These are phyloP conservation scores for Volvox carteri DNA, from an alignment of 163 green algal genomes.

Conservation along the genomic window DNA sequence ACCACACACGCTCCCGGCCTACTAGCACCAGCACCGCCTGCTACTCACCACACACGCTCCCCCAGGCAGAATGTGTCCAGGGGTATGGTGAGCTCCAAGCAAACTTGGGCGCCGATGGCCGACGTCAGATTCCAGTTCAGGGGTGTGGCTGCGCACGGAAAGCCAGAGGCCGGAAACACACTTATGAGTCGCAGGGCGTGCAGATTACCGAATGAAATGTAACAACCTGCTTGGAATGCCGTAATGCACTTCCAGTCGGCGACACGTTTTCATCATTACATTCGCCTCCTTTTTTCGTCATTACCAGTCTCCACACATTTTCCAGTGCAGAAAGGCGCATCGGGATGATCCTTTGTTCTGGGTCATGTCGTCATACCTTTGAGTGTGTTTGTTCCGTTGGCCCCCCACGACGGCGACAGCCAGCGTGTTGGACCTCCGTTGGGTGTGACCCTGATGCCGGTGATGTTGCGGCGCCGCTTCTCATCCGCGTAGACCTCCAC, in stretches of 20 bases:
- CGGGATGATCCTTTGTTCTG: neutral
- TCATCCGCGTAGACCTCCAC: neutral
- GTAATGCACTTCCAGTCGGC: neutral
- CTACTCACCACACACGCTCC: neutral
- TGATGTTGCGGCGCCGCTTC: conserved; percentile 5
- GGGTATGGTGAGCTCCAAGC: neutral
- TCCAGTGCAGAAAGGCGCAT: neutral
- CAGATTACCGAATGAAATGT: neutral
- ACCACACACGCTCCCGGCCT: neutral
- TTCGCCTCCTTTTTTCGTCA: neutral
- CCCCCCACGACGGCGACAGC: neutral
- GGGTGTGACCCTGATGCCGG: neutral
- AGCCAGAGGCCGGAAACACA: no score
- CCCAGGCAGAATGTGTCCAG: neutral
- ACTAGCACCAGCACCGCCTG: neutral
- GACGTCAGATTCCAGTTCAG: neutral
- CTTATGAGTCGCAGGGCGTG: neutral
- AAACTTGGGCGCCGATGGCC: neutral
- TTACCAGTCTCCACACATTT: neutral
- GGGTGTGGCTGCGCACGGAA: neutral
- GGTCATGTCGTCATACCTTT: neutral
- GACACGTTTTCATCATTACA: neutral
- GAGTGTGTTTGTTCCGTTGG: neutral
- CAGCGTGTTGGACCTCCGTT: neutral
- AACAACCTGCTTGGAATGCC: neutral